These are phyloP conservation scores for Rhodotorula sp. DNA, from an alignment of 1,284 basidiomycete species.

Conservation along the genomic window DNA sequence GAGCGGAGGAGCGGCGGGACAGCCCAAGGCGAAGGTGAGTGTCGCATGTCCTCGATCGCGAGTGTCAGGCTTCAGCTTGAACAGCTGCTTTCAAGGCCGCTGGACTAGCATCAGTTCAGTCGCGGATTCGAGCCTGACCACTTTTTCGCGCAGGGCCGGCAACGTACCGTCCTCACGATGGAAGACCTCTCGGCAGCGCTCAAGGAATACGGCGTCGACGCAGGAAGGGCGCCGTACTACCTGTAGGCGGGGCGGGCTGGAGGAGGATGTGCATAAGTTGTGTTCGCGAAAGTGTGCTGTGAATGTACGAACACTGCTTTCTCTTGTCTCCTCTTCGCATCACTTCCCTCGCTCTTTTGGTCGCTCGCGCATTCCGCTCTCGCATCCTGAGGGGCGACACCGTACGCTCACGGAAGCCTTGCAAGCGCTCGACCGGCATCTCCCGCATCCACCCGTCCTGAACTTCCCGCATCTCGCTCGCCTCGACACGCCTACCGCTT, in stretches of 20 bases:
- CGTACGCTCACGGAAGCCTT: too few species aligned
- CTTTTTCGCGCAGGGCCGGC: conserved; percentile 29
- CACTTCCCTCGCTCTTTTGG: too few species aligned
- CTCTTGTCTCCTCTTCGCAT: too few species aligned
- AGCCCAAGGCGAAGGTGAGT: conserved; percentile 28
- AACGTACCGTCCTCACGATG: conserved; percentile 90
- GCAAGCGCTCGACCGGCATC: too few species aligned
- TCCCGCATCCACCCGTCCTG: not conserved
- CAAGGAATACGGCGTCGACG: conserved; percentile 89
- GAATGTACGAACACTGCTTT: too few species aligned
- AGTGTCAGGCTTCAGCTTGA: too few species aligned
- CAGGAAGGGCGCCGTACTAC: conserved; percentile 53
- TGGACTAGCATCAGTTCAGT: too few species aligned
- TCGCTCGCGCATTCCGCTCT: too few species aligned
- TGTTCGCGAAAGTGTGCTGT: too few species aligned
- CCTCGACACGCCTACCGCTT: not conserved
- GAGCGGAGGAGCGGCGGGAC: not conserved
- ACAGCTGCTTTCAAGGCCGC: too few species aligned
- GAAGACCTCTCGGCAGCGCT: conserved; percentile 91
- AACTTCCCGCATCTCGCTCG: not conserved
- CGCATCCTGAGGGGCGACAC: too few species aligned
- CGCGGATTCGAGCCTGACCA: not conserved
- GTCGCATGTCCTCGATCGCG: not conserved
- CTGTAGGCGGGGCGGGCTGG: conserved; percentile 17
- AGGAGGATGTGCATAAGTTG: too few species aligned